phyloP scores from a whole-genome alignment of 1,139 yeast species.

The Debaryomyces robertsiae region DNA sequence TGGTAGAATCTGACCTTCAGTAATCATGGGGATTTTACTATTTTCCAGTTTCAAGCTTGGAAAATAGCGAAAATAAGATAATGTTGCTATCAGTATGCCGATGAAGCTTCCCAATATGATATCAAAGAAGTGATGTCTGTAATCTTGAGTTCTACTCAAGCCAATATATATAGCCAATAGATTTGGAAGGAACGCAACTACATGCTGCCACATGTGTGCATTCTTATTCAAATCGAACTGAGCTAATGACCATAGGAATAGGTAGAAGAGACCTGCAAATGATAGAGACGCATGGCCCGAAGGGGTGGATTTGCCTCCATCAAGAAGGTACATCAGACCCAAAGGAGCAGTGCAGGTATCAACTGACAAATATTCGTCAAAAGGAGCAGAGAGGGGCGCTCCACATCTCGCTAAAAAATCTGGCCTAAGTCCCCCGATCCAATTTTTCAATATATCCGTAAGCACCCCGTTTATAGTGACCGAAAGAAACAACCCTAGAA shows the following conservation, averaged over 20 bases:
- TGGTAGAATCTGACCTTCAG: background rate
- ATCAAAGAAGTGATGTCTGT: conserved; percentile 76
- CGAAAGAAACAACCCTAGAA: conserved; percentile 55
- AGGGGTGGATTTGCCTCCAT: conserved; percentile 80
- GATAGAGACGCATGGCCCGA: conserved; percentile 78
- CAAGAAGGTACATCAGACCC: conserved; percentile 56
- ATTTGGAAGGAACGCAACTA: conserved; percentile 22
- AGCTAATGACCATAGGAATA: conserved; percentile 64
- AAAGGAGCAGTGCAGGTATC: conserved; percentile 42
- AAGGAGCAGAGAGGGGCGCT: conserved; percentile 42
- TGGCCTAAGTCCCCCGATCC: conserved; percentile 83
- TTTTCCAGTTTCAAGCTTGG: conserved; percentile 1
- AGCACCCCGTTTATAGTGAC: conserved; percentile 56
- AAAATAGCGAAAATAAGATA: conserved; percentile 20
- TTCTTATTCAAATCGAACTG: conserved; percentile 37
- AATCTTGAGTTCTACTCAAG: conserved; percentile 67
- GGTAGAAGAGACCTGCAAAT: conserved; percentile 65
- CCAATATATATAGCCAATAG: conserved; percentile 54
- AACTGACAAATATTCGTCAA: conserved; percentile 39
- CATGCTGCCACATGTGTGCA: conserved; percentile 19
- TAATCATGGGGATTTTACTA: conserved; percentile 1
- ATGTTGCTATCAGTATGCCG: conserved; percentile 41
- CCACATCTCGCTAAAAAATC: conserved; percentile 74
- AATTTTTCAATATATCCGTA: conserved; percentile 67
- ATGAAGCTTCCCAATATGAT: conserved; percentile 53